Percentiles rank a stretch among this genome's conserved stretches.
Conservation (phyloP, 2,329 filamentous ascomycete species). For the Colletotrichum coccodes region DNA sequence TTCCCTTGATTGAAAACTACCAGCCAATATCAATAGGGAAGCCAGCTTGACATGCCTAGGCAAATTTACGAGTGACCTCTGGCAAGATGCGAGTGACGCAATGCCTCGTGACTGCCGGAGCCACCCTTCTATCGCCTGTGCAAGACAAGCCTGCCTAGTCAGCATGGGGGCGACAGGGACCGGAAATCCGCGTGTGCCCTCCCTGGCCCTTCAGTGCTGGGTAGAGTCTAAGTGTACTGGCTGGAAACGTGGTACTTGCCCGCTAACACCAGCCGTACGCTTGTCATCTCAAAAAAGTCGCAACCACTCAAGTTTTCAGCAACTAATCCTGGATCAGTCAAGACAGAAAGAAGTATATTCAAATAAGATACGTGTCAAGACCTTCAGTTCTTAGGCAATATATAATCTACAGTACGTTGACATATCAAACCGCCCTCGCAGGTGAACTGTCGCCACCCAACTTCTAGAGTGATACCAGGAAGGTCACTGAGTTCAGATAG, state of each 20-base stretch:
- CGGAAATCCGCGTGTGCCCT: slow-evolving; percentile 5
- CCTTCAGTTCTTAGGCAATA: no score
- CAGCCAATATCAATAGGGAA: background rate
- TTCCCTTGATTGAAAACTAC: background rate
- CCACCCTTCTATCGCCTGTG: background rate
- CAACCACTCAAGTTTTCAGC: background rate
- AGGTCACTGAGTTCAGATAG: background rate
- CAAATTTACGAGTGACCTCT: background rate
- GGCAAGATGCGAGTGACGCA: slow-evolving; percentile 15
- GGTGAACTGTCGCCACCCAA: background rate
- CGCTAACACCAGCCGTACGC: background rate
- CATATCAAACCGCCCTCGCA: no score
- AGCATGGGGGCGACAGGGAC: slow-evolving; percentile 10
- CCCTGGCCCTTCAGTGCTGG: background rate
- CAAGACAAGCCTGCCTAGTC: background rate
- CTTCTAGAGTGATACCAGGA: background rate
- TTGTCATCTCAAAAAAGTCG: background rate
- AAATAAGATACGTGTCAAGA: background rate
- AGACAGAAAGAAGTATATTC: no score
- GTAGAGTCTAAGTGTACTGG: background rate
- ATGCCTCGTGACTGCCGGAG: background rate
- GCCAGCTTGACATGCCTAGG: background rate
- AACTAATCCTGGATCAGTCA: background rate
- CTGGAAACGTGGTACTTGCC: background rate
- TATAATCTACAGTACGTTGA: no score